phyloP scores from a whole-genome alignment of 208 protist species.

The Trypanosoma mega region DNA sequence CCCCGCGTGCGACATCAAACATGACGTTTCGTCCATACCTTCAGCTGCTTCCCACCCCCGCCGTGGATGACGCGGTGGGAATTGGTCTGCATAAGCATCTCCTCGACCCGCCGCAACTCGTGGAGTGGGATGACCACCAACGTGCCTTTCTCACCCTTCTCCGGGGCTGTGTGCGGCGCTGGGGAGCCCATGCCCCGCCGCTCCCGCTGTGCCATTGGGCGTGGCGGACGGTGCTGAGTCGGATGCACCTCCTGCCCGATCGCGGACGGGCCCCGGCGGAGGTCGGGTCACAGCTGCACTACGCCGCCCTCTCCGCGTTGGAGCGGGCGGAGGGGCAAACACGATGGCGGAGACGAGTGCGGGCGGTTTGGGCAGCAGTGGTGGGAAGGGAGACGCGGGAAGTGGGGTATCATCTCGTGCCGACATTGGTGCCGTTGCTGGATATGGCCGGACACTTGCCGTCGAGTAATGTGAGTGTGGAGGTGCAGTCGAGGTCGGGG shows the following conservation, averaged over 20 bases:
- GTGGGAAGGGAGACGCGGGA: constrained; percentile 35
- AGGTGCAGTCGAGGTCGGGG: constrained; percentile 42
- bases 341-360: constrained; percentile 37
- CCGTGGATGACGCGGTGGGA: constrained; percentile 57
- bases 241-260: constrained; percentile 74
- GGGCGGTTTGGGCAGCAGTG: constrained; percentile 29
- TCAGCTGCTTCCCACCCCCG: constrained; percentile 65
- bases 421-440: constrained; percentile 69
- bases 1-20: constrained; percentile 30
- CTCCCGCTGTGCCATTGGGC: constrained; percentile 81
- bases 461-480: constrained; percentile 71
- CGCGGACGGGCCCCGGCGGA: constrained; percentile 50
- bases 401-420: constrained; percentile 63
- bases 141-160: constrained; percentile 61
- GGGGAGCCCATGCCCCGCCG: constrained; percentile 40
- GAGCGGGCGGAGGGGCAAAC: constrained; percentile 50
- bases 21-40: too few relatives aligned
- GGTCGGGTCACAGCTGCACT: constrained; percentile 53
- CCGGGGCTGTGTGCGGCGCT: constrained; percentile 43
- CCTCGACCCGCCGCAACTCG: constrained; percentile 56
- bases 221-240: constrained; percentile 61
- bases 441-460: constrained; percentile 68
- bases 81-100: constrained; percentile 69
- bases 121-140: constrained; percentile 87
- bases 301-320: constrained; percentile 56